Evolutionary conservation across 192 early-diverging fungal genomes (phyloP).

Genomic region (Umbelopsis ramanniana): DNA sequence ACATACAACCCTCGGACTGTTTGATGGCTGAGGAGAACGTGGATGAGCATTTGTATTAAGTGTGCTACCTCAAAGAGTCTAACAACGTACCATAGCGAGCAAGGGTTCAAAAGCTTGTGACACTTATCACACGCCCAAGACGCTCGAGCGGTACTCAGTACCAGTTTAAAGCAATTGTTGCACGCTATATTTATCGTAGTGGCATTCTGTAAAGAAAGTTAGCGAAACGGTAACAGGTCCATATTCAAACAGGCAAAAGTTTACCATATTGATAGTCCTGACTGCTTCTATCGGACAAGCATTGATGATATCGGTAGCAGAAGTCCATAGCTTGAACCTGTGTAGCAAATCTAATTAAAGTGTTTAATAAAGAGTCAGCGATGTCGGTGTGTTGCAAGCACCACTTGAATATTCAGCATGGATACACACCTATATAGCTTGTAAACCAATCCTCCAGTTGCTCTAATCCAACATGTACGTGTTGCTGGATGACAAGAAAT

Average conservation of each 20-base stretch:
- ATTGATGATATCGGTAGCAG: conserved; percentile 64
- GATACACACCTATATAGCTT: conserved; percentile 66
- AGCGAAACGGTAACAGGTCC: neutral
- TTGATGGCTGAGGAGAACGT: conserved; percentile 56
- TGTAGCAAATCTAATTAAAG: conserved; percentile 62
- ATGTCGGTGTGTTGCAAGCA: no score
- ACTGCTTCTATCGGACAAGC: conserved; percentile 53
- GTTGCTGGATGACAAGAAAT: conserved; percentile 57
- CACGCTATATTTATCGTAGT: conserved; percentile 76
- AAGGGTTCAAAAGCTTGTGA: conserved; percentile 60
- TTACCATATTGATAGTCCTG: conserved; percentile 55
- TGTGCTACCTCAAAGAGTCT: neutral
- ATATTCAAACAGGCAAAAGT: neutral
- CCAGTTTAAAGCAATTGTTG: conserved; percentile 66
- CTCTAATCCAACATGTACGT: conserved; percentile 47
- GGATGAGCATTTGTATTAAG: neutral
- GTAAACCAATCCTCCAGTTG: conserved; percentile 67
- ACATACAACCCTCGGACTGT: conserved; percentile 72
- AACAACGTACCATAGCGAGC: conserved; percentile 66
- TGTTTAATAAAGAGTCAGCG: neutral
- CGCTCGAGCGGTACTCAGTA: conserved; percentile 48
- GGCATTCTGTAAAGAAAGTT: conserved; percentile 54
- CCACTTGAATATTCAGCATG: neutral
- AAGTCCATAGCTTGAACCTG: conserved; percentile 71
- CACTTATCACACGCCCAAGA: conserved; percentile 77